Evolutionary conservation across 257 asterid species (phyloP), one percentile per base, ranked within the genome.

Genomic region (Eustoma russellianum): DNA sequence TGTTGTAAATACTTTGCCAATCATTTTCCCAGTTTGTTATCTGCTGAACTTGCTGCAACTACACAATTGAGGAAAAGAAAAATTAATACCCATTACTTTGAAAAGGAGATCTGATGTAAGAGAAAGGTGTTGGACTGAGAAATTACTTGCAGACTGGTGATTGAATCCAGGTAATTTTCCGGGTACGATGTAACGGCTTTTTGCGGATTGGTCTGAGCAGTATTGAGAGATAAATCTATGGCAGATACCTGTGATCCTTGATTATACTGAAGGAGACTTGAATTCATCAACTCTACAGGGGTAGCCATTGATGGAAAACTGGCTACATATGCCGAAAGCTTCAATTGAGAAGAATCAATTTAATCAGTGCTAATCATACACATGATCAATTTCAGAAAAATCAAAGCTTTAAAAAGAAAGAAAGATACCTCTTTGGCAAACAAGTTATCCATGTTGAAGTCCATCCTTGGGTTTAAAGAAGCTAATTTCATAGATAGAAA

Each of bases 401-500:
- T n/a, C n/a, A n/a, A n/a, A n/a, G n/a, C n/a, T n/a, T n/a, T n/a
- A n/a, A n/a, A n/a, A n/a, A n/a, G n/a, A n/a, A n/a, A n/a, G n/a
- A n/a, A n/a, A 18, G 6, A 3, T 62, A 80, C 93, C 79, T 82
- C 83, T 66, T 85, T 79, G 9, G 79, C 43, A 5, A 79, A 77
- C 45, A 81, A 51, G 50, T 58, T 61, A 17, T 81, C 86, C 5
- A 60, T 55, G 74, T 70, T 70, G 34, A 73, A 72, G 30, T 82
- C 89, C 44, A 74, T 77, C 46, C 74, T 59, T 9, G 95, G 89
- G 60, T 85, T 82, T 60, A 75, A 44, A 28, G 77, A 30, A 34
- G 82, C 84, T 64, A 85, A 68, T 76, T 82, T 85, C 93, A 82
- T 79, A 0, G 95, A 85, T 49, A 85, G 88, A 49, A 85, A 80